Base-by-base conservation (phyloP, 768 basidiomycete species). In the Boletellus ananas region DNA sequence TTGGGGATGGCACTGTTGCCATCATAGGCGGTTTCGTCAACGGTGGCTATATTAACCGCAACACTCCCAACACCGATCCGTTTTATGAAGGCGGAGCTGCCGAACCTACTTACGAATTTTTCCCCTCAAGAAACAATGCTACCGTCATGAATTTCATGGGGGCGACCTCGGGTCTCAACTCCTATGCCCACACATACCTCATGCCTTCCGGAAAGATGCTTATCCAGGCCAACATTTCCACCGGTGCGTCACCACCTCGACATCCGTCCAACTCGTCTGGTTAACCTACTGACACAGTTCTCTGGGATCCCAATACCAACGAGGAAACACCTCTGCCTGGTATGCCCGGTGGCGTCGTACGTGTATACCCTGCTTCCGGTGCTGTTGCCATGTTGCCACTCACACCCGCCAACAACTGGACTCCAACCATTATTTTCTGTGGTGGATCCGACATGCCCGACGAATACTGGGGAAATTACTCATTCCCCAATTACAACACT, bases 331-430 rank as follows among this genome's bases (percentile, higher is more conserved):
- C 71, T 9, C 74, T 90, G 11, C 88, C 88, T 1, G 68, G 78
- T 57, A 90, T 89, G 87, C 89, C 88, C 0, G 72, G 72, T 18
- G 67, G 73, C 34, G 83, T 94, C 42, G 80, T 81, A 39, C 85
- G 92, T 39, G 87, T 91, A 20, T 94, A 94, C 64, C 93, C 93
- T n/a, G 94, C 87, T 0, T 92, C 92, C 9, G 92, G 90, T 42
- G 94, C 87, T 3, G 79, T 79, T 9, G 87, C 87, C 43, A 91
- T 98, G 87, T 77, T 98, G 1, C 94, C 94, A 3, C 74, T 98
- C 17, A 95, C 90, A 4, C 87, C 89, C 13, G 85, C 77, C 27
- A 96, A 95, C 71, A 86, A 90, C 63, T 98, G 88, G 68, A 81
- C 77, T 0, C 88, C 86, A 1, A 90, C 91, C 0, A 68, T 96